Percentiles rank a stretch among this genome's conserved stretches.
These are phyloP conservation scores for Linnemannia exigua DNA, from an alignment of 192 early-diverging fungal species.

Conservation along the genomic window DNA sequence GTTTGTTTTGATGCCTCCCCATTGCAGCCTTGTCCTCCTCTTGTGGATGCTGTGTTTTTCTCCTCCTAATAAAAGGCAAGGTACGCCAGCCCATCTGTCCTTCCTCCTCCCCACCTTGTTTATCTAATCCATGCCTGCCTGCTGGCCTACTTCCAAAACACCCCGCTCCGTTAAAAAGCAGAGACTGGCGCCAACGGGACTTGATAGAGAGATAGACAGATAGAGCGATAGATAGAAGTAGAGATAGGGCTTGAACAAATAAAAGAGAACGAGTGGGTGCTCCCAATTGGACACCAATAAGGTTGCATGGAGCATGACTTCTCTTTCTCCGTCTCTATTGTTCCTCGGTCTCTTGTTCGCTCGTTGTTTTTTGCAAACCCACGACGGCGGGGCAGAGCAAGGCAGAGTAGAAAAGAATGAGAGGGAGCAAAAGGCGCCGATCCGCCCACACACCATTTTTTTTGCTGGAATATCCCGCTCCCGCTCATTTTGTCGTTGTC, in stretches of 20 bases:
- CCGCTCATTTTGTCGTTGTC: neutral
- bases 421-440: too few species aligned
- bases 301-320: slow-evolving; percentile 2
- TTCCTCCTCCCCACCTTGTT: neutral
- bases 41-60: neutral
- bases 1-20: neutral
- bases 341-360: neutral
- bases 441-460: too few species aligned
- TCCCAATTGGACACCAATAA: neutral
- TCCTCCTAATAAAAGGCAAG: neutral
- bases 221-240: neutral
- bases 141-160: neutral
- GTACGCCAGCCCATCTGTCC: neutral
- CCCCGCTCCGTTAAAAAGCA: neutral
- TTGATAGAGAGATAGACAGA: neutral
- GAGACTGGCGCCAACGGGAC: neutral
- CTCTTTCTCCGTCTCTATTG: neutral
- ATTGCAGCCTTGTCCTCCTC: too few species aligned
- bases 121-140: neutral
- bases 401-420: too few species aligned
- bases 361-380: neutral
- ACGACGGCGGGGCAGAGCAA: too few species aligned
- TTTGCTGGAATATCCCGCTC: neutral
- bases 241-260: neutral
- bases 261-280: neutral